Conservation (phyloP, 1,284 basidiomycete species). For the Malassezia nana region DNA sequence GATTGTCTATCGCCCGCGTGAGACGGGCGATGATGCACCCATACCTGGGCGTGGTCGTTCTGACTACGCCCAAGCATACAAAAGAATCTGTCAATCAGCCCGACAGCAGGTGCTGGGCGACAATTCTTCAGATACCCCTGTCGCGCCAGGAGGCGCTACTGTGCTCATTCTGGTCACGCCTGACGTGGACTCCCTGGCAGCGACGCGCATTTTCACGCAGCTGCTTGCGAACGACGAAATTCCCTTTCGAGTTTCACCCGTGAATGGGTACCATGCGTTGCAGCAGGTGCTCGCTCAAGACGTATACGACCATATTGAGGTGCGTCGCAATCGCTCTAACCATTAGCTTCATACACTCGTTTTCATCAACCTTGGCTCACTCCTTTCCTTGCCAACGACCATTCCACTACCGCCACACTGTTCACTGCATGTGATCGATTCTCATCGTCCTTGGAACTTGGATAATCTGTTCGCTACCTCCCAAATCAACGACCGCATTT, state of each 20-base stretch:
- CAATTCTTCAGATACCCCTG: constrained; percentile 16
- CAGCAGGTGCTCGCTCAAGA: constrained; percentile 20
- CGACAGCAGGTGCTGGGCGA: constrained; percentile 19
- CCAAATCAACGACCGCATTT: constrained; percentile 37
- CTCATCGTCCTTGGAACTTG: constrained; percentile 80
- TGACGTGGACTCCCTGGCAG: constrained; percentile 81
- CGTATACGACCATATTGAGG: constrained; percentile 17
- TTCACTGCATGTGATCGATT: constrained; percentile 74
- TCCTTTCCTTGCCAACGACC: constrained; percentile 63
- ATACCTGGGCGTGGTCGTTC: constrained; percentile 3
- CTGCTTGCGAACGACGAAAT: constrained; percentile 88
- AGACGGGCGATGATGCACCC: constrained; percentile 17
- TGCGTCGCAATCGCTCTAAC: constrained; percentile 11
- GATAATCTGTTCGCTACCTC: constrained; percentile 69
- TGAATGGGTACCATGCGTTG: constrained; percentile 60
- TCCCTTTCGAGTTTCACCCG: constrained; percentile 78
- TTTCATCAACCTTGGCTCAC: constrained; percentile 81
- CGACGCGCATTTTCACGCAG: constrained; percentile 75
- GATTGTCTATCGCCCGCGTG: constrained; percentile 24
- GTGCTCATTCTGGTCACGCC: constrained; percentile 76
- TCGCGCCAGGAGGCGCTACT: constrained; percentile 24
- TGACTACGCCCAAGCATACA: constrained; percentile 39
- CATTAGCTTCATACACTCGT: constrained; percentile 79
- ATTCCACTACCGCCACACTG: constrained; percentile 52
- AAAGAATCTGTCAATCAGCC: constrained; percentile 21